These are phyloP conservation scores for Scenedesmus sp. DNA, from an alignment of 163 green algal species.

Conservation along the genomic window DNA sequence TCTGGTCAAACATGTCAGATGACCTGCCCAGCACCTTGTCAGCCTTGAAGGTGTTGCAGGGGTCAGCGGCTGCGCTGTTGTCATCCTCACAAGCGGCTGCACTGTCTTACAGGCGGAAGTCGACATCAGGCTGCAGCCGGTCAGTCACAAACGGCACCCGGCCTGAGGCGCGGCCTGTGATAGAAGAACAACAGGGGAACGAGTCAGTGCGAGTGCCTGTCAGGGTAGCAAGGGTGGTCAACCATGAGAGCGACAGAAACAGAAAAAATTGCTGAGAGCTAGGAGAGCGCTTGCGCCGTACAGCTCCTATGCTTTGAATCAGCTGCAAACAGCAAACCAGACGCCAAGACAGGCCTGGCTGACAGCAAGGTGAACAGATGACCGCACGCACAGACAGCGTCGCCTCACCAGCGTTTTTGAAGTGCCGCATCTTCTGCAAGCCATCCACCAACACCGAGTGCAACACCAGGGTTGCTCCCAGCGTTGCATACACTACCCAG, in stretches of 20 bases:
- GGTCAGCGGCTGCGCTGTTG: neutral
- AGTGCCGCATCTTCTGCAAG: slow-evolving; percentile 9
- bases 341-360: neutral
- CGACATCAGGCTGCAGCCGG: neutral
- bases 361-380: neutral
- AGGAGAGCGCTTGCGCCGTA: no score
- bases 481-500: neutral
- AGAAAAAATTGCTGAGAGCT: neutral
- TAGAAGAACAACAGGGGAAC: neutral
- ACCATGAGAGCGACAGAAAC: neutral
- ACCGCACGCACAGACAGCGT: neutral
- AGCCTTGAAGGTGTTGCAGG: slow-evolving; percentile 27
- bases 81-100: neutral
- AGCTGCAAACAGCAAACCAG: no score
- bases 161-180: neutral
- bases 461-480: neutral
- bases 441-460: neutral
- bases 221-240: neutral
- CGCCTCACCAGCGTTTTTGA: neutral
- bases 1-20: slow-evolving; percentile 10
- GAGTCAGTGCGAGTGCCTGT: neutral
- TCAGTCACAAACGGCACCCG: neutral
- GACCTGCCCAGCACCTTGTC: slow-evolving; percentile 13
- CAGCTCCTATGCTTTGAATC: no score
- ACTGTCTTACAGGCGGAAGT: neutral